A percentile compares a stretch with the other conserved stretches of the same genome.
Conservation (phyloP, 148 eudicot genomes). For the Nyssa sinensis region DNA sequence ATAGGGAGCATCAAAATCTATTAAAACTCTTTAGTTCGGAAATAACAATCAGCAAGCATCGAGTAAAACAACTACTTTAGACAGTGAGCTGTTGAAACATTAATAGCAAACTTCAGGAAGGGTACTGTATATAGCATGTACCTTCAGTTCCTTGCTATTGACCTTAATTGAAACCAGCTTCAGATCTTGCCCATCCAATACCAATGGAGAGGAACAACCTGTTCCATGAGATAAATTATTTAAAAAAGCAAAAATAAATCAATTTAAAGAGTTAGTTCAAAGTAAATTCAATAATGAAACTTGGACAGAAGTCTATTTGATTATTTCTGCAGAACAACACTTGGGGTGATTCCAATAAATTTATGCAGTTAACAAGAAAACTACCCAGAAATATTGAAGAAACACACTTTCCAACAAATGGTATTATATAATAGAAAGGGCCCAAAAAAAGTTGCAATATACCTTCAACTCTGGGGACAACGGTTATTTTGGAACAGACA, state of each 20-base stretch:
- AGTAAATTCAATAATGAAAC: not conserved
- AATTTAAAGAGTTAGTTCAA: not conserved
- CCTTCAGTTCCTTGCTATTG: slow-evolving; percentile 66
- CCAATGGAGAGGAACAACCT: slow-evolving; percentile 71
- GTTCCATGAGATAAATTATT: slow-evolving; percentile 18
- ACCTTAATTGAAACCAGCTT: slow-evolving; percentile 72
- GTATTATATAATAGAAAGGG: not conserved
- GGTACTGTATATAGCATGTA: slow-evolving; percentile 20
- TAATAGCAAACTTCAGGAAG: not conserved
- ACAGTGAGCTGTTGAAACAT: not conserved
- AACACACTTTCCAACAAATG: not conserved
- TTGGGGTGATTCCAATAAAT: not conserved
- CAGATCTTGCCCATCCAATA: slow-evolving; percentile 77
- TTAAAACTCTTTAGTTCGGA: not conserved
- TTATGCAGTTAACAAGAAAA: not conserved
- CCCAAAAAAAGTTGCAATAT: not conserved
- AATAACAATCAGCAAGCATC: not conserved
- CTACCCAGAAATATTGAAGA: not conserved
- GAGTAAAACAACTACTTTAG: not conserved
- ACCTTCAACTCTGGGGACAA: slow-evolving; percentile 76
- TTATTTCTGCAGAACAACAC: not conserved
- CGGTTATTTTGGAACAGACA: slow-evolving; percentile 74
- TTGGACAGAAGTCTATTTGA: not conserved
- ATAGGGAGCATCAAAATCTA: not conserved
- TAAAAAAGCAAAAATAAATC: not conserved